Evolutionary conservation across 2,329 filamentous ascomycete genomes (phyloP).

Genomic region (Nectriaceae sp.): DNA sequence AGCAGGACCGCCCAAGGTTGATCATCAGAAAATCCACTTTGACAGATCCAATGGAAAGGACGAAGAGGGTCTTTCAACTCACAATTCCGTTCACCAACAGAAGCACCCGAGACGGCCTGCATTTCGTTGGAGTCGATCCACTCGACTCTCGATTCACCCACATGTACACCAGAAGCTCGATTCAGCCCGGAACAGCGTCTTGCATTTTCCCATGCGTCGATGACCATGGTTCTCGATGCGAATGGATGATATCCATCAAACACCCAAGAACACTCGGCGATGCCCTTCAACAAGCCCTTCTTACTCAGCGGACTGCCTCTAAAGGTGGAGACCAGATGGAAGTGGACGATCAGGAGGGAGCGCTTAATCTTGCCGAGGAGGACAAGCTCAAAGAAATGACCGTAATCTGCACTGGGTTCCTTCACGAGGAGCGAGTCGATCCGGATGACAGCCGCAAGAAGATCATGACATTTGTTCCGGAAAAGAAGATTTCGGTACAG

Average conservation of each 20-base stretch:
- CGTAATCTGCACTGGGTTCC: slow-evolving; percentile 86
- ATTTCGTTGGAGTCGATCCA: slow-evolving; percentile 85
- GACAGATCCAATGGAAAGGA: slow-evolving; percentile 36
- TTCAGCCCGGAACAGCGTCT: slow-evolving; percentile 76
- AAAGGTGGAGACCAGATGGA: slow-evolving; percentile 35
- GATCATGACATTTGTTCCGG: slow-evolving; percentile 81
- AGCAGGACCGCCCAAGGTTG: slow-evolving; percentile 42
- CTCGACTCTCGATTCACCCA: slow-evolving; percentile 85
- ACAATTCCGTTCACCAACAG: slow-evolving; percentile 76
- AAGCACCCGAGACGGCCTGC: slow-evolving; percentile 80
- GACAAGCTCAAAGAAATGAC: slow-evolving; percentile 87
- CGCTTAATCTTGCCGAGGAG: slow-evolving; percentile 63
- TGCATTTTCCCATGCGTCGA: slow-evolving; percentile 95
- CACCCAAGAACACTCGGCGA: slow-evolving; percentile 87
- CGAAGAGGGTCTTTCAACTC: slow-evolving; percentile 50
- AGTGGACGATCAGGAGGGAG: slow-evolving; percentile 42
- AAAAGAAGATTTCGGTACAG: slow-evolving; percentile 75
- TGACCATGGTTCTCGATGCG: slow-evolving; percentile 75
- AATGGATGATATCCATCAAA: slow-evolving; percentile 87
- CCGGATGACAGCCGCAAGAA: slow-evolving; percentile 79
- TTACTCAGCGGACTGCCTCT: slow-evolving; percentile 40
- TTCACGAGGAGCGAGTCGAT: slow-evolving; percentile 81
- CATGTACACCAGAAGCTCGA: slow-evolving; percentile 82
- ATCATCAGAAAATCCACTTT: slow-evolving; percentile 47
- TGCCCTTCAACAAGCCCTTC: slow-evolving; percentile 55